Percentiles rank a stretch among this genome's conserved stretches.
Conservation (phyloP, 2,329 filamentous ascomycete genomes). For the Daldinia eschscholtzii region DNA sequence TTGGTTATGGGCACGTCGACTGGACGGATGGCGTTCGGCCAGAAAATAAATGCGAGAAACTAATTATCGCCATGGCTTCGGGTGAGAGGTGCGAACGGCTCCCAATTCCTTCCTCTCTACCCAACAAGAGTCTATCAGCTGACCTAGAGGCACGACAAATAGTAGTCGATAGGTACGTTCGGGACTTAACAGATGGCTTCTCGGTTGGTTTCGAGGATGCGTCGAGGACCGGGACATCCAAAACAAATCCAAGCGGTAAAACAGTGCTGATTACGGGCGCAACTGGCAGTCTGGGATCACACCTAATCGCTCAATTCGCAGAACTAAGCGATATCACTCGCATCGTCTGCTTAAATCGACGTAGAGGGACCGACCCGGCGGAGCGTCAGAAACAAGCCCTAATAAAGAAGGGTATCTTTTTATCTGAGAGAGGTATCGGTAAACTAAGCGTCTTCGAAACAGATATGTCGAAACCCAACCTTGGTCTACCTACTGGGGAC, state of each 20-base stretch:
- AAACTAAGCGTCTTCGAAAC: conserved; percentile 59
- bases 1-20: conserved; percentile 50
- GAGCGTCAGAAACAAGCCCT: conserved; percentile 37
- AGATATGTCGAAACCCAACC: conserved; percentile 56
- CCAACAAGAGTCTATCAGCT: conserved; percentile 40
- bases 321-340: conserved; percentile 44
- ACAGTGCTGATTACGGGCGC: conserved; percentile 56
- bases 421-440: conserved; percentile 28
- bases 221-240: conserved; percentile 46
- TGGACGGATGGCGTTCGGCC: conserved; percentile 50
- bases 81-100: conserved; percentile 42
- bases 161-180: conserved; percentile 40
- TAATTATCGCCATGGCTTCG: conserved; percentile 51
- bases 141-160: conserved; percentile 35
- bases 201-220: conserved; percentile 40
- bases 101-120: conserved; percentile 38
- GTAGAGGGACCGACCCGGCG: conserved; percentile 37
- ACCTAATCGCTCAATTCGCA: conserved; percentile 53
- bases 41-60: conserved; percentile 47
- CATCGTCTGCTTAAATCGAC: conserved; percentile 62
- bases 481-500: conserved; percentile 57
- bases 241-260: conserved; percentile 16
- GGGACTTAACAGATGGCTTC: conserved; percentile 30
- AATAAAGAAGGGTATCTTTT: conserved; percentile 25
- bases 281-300: conserved; percentile 56